A percentile compares a stretch with the other conserved stretches of the same genome.
These are phyloP conservation scores for Eragrostis curvula DNA, from an alignment of 176 grass and related monocot species.

Conservation along the genomic window DNA sequence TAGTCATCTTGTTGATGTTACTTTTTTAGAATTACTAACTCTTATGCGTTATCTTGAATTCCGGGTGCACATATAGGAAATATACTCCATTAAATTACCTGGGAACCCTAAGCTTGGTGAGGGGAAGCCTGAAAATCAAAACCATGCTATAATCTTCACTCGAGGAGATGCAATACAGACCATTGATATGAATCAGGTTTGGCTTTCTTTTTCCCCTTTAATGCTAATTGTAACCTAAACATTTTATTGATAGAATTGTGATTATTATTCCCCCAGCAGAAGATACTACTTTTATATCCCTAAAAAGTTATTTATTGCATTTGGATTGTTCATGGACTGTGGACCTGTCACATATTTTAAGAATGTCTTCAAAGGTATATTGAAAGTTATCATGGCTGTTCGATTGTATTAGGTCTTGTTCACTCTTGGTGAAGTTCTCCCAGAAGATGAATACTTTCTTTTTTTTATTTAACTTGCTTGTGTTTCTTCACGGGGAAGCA, in stretches of 20 bases:
- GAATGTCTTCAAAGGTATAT: neutral
- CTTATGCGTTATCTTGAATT: slow-evolving; percentile 25
- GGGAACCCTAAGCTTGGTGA: slow-evolving; percentile 97
- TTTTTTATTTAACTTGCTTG: slow-evolving; percentile 7
- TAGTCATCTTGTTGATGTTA: slow-evolving; percentile 31
- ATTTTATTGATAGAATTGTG: neutral
- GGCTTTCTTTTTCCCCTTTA: neutral
- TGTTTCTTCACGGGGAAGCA: neutral
- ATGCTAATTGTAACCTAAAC: neutral
- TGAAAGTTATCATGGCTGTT: slow-evolving; percentile 13
- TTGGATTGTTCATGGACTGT: neutral
- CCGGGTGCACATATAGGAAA: slow-evolving; percentile 61
- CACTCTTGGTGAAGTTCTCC: neutral
- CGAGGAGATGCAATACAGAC: slow-evolving; percentile 92
- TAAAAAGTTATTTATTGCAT: neutral
- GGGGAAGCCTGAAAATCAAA: slow-evolving; percentile 98
- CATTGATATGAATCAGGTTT: slow-evolving; percentile 99
- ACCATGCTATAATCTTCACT: slow-evolving; percentile 98
- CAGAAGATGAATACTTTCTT: neutral
- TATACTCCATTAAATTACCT: slow-evolving; percentile 94
- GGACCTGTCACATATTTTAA: neutral
- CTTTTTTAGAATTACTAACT: slow-evolving; percentile 10
- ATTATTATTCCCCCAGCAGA: neutral
- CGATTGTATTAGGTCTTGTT: neutral
- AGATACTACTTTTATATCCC: too few relatives aligned